phyloP scores from a whole-genome alignment of 2,329 filamentous ascomycete species.

The Pseudogymnoascus sp. region DNA sequence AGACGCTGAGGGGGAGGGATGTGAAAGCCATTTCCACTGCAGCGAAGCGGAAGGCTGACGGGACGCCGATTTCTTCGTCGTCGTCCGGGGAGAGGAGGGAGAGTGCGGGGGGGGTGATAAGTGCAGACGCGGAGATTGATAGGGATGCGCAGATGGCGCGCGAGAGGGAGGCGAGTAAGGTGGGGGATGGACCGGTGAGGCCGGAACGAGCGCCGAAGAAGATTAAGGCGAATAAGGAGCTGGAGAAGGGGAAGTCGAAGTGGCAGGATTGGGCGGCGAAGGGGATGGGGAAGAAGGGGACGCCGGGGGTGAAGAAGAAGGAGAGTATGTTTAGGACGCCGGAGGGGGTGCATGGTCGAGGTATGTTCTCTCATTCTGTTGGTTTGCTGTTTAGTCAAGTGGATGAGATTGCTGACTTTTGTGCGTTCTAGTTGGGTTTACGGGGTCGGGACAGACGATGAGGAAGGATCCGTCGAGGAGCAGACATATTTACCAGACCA shows the following conservation, averaged over 20 bases:
- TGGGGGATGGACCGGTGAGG: constrained; percentile 50
- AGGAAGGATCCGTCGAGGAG: constrained; percentile 79
- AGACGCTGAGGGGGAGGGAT: constrained; percentile 75
- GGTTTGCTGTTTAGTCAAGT: not conserved
- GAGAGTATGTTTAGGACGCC: constrained; percentile 97
- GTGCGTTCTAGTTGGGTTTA: constrained; percentile 74
- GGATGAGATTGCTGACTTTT: not conserved
- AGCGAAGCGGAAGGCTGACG: constrained; percentile 81
- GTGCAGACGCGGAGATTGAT: constrained; percentile 49
- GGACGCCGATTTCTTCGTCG: constrained; percentile 45
- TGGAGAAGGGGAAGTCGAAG: constrained; percentile 85
- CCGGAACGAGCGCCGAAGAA: constrained; percentile 73
- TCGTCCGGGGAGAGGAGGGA: not conserved
- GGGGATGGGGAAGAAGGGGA: constrained; percentile 58
- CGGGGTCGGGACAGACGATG: constrained; percentile 91
- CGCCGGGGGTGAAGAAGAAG: constrained; percentile 53
- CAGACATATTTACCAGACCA: constrained; percentile 78
- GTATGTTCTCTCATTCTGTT: constrained; percentile 44
- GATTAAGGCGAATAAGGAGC: constrained; percentile 82
- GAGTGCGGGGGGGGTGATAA: constrained; percentile 32
- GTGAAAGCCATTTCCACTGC: constrained; percentile 71
- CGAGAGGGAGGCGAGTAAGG: constrained; percentile 57
- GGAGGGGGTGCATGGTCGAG: constrained; percentile 78
- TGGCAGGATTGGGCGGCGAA: constrained; percentile 92
- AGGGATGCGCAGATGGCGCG: constrained; percentile 58